phyloP scores from a whole-genome alignment of 306 rosid genomes.

The Potentilla sterilis region DNA sequence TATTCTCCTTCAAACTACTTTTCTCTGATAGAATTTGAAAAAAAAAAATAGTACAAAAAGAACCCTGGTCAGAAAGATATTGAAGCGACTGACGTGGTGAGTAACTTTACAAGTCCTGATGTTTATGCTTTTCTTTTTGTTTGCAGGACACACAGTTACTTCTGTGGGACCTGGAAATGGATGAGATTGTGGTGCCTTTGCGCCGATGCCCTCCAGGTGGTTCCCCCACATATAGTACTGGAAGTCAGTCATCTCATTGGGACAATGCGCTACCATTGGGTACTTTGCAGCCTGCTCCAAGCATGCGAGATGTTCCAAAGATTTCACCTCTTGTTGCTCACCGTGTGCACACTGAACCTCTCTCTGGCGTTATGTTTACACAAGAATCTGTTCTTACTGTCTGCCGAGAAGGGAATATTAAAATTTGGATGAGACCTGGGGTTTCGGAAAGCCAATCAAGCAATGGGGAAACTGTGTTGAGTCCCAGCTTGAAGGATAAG shows the following conservation, averaged over 20 bases:
- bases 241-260: slow-evolving; percentile 96
- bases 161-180: slow-evolving; percentile 89
- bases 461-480: slow-evolving; percentile 45
- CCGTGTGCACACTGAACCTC: slow-evolving; percentile 89
- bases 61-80: neutral
- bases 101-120: neutral
- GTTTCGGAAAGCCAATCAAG: slow-evolving; percentile 55
- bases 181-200: slow-evolving; percentile 86
- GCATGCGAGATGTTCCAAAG: slow-evolving; percentile 85
- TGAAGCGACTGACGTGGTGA: neutral
- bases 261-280: slow-evolving; percentile 74
- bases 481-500: slow-evolving; percentile 65
- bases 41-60: neutral
- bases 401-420: slow-evolving; percentile 93
- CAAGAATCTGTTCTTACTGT: slow-evolving; percentile 82
- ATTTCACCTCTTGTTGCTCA: slow-evolving; percentile 82
- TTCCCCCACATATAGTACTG: slow-evolving; percentile 84
- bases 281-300: slow-evolving; percentile 87
- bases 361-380: slow-evolving; percentile 78
- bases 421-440: slow-evolving; percentile 84
- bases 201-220: slow-evolving; percentile 86
- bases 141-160: slow-evolving; percentile 92
- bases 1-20: neutral
- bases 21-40: neutral
- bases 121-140: neutral